phyloP scores from a whole-genome alignment of 805 yeast species.

The Sugiyamaella mastotermitis region DNA sequence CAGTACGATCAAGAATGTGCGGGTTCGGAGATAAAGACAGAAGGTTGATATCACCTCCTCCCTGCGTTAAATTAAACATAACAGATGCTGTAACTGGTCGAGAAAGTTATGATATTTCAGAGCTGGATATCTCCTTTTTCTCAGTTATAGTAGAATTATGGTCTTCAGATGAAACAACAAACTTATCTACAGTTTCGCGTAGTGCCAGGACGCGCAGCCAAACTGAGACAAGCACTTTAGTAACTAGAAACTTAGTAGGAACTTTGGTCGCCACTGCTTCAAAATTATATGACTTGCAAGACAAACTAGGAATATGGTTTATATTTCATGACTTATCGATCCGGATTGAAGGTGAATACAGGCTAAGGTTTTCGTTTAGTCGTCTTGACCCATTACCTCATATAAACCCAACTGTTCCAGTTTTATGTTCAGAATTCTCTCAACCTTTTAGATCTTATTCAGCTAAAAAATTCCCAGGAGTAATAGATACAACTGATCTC shows the following conservation, averaged over 20 bases:
- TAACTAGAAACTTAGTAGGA: slow-evolving; percentile 36
- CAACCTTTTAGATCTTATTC: slow-evolving; percentile 35
- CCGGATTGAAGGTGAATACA: slow-evolving; percentile 39
- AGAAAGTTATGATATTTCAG: slow-evolving; percentile 17
- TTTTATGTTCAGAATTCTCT: slow-evolving; percentile 28
- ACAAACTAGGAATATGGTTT: slow-evolving; percentile 38
- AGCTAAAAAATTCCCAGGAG: slow-evolving; percentile 43
- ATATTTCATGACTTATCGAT: slow-evolving; percentile 38
- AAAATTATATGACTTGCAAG: slow-evolving; percentile 33
- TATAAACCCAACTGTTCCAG: slow-evolving; percentile 9
- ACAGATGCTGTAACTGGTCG: slow-evolving; percentile 23
- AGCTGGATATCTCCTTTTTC: slow-evolving; percentile 31
- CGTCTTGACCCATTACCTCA: slow-evolving; percentile 22
- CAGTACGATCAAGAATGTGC: slow-evolving; percentile 42
- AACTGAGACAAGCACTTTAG: slow-evolving; percentile 16
- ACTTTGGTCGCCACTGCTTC: slow-evolving; percentile 35
- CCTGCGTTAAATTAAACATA: slow-evolving; percentile 25
- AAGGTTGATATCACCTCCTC: slow-evolving; percentile 29
- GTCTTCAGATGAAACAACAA: slow-evolving; percentile 31
- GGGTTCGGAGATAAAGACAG: slow-evolving; percentile 39
- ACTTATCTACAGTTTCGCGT: slow-evolving; percentile 14
- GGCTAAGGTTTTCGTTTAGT: slow-evolving; percentile 33
- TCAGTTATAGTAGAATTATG: slow-evolving; percentile 38
- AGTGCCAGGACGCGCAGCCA: slow-evolving; percentile 5
- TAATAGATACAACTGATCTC: slow-evolving; percentile 36